Evolutionary conservation across 192 early-diverging fungal species (phyloP), one percentile per base, ranked within the genome.

Genomic region (Coemansia sp.): DNA sequence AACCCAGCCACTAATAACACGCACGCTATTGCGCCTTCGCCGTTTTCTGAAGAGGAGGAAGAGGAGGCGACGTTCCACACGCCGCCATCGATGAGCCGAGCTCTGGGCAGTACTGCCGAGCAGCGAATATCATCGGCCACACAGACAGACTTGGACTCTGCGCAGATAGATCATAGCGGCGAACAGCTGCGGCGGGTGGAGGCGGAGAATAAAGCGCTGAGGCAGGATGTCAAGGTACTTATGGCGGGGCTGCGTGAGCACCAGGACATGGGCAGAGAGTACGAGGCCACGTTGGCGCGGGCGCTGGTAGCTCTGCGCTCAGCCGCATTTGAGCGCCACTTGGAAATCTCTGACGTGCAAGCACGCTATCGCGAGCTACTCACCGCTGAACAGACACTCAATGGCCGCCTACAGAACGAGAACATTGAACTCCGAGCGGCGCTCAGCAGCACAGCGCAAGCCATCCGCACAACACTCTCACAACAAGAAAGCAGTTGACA

Each of bases 211-310:
- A 7, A 4, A 4, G 60, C 31, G 62, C 57, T 83, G 41, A 38
- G 73, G 3, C 29, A 4, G 17, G 69, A 83, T 23, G 64, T 83
- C 9, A 25, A 29, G 4, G n/a, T 63, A 31, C 68, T 83, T 32
- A 19, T 83, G 4, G 37, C 17, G n/a, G 61, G 76, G n/a, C 38
- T 75, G 21, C 61, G 53, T 67, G 80, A 83, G 67, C 80, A 83
- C 60, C 80, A 83, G 53, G 39, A 32, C 12, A 83, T 78, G 76
- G 76, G 67, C 8, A 55, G 48, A 7, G 75, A 77, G 41, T 83
- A 83, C 37, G 80, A 83, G 62, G 34, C 76, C 1, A 61, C 76
- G 15, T 38, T 83, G 63, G 63, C 80, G 6, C 67, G 58, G 50
- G 66, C 80, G 1, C 63, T 83, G 44, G 51, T 36, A 12, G 80